These are phyloP conservation scores for Candida chilensis DNA, from an alignment of 805 yeast genomes.

Conservation along the genomic window DNA sequence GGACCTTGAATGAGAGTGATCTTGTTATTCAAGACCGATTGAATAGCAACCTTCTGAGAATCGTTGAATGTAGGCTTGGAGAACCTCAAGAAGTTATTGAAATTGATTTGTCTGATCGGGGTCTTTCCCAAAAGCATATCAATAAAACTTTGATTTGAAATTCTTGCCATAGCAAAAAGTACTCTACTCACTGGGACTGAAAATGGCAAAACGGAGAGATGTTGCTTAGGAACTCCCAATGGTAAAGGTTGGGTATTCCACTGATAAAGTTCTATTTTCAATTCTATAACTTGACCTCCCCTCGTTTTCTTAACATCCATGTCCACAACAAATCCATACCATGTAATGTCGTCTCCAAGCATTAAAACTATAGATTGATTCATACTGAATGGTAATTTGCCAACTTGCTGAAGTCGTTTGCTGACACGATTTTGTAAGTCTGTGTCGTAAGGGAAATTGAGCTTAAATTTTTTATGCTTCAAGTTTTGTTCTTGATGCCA, in stretches of 20 bases:
- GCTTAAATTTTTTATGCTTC: slow-evolving; percentile 26
- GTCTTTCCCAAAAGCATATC: slow-evolving; percentile 47
- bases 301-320: slow-evolving; percentile 19
- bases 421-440: slow-evolving; percentile 41
- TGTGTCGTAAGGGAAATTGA: slow-evolving; percentile 31
- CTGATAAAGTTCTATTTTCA: slow-evolving; percentile 41
- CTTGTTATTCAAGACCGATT: slow-evolving; percentile 40
- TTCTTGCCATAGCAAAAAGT: slow-evolving; percentile 54
- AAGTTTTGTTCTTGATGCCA: slow-evolving; percentile 41
- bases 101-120: slow-evolving; percentile 45
- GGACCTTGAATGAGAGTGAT: slow-evolving; percentile 40
- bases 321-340: slow-evolving; percentile 53
- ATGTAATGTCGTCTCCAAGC: slow-evolving; percentile 39
- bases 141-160: slow-evolving; percentile 42
- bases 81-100: slow-evolving; percentile 43
- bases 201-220: slow-evolving; percentile 43
- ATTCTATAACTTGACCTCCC: slow-evolving; percentile 18
- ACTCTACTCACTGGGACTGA: slow-evolving; percentile 57
- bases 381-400: slow-evolving; percentile 49
- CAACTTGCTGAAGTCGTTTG: slow-evolving; percentile 41
- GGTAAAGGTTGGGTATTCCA: slow-evolving; percentile 54
- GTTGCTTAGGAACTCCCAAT: slow-evolving; percentile 21
- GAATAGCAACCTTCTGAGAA: slow-evolving; percentile 48
- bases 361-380: slow-evolving; percentile 50
- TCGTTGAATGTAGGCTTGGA: slow-evolving; percentile 42